These are phyloP conservation scores for Arabidopsis thaliana DNA, from an alignment of 345 rosid species.

Conservation along the genomic window TAIR10.1 NC_003076.8:20594001-20594500, in stretches of 20 bases:
- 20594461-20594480: too few relatives aligned
- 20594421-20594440: too few relatives aligned
- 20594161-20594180: conserved; percentile 76
- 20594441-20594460: too few relatives aligned
- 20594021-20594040: conserved; percentile 28
- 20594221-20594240: conserved; percentile 8
- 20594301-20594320: not conserved
- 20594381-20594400: not conserved
- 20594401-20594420: too few relatives aligned
- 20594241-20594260: not conserved
- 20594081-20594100: conserved; percentile 15
- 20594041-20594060: conserved; percentile 10
- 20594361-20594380: not conserved
- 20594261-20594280: not conserved
- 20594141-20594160: conserved; percentile 58
- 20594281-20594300: not conserved
- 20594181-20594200: conserved; percentile 62
- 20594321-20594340: not conserved
- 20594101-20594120: not conserved
- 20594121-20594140: conserved; percentile 29
- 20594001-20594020: conserved; percentile 42
- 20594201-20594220: conserved; percentile 56
- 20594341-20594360: not conserved
- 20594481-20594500: too few relatives aligned
- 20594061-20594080: not conserved